Evolutionary conservation across 2,329 filamentous ascomycete genomes (phyloP), one percentile per base, ranked within the genome.

Genomic region (Cytospora piceicola): DNA sequence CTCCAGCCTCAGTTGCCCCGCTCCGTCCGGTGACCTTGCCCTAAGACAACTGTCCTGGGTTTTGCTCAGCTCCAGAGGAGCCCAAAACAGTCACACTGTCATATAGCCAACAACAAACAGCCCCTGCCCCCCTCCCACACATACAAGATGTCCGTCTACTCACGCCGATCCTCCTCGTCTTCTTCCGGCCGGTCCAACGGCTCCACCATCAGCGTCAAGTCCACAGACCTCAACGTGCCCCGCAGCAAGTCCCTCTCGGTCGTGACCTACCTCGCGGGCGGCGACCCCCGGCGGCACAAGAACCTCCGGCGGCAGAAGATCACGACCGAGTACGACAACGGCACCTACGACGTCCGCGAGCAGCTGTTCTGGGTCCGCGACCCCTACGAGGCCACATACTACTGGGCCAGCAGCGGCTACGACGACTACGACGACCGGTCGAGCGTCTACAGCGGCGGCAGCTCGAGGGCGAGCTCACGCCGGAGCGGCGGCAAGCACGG

Each of bases 191-290:
- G 61, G 9, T 68, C 67, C 17, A 68, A 22, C 9, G 29, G 58
- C 34, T 67, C 68, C 22, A 64, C 20, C 17, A 46, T 56, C 36
- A 58, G 59, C 27, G 61, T 68, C 58, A 64, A 63, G 56, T 65
- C 67, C 32, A 59, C 51, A 24, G 29, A 59, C 17, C 54, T 64
- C 49, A 54, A 64, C 20, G 54, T 68, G 46, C 61, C 64, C 20
- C 61, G 51, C 49, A 68, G 51, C 29, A 64, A 59, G 9, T 49
- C 30, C 22, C 42, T 62, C 58, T 64, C 61, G 17, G 61, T 65
- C 27, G 55, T 67, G 20, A 61, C 69, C 67, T 70, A 66, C 32
- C 52, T 68, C 14, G 65, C 67, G 12, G 65, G 69, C 42, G 69
- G 67, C 15, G 63, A 67, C 58, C 69, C 69, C 30, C 66, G 67